These are phyloP conservation scores for Phaffomyces thermotolerans DNA, from an alignment of 805 yeast genomes.

Conservation along the genomic window DNA sequence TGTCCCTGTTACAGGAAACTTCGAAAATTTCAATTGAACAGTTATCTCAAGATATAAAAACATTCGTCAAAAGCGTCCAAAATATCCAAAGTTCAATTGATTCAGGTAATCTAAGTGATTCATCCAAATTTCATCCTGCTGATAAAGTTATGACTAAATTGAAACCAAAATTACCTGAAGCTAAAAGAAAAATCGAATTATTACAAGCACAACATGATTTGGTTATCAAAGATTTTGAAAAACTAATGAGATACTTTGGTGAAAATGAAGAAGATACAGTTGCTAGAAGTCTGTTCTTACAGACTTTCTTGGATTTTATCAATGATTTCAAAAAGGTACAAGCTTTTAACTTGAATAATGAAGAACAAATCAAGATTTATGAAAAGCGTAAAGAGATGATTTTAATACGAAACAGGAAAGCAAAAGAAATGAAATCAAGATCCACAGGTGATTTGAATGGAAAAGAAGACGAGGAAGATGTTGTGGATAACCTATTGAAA, in stretches of 20 bases:
- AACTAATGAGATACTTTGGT: constrained; percentile 63
- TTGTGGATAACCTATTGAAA: constrained; percentile 83
- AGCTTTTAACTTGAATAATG: constrained; percentile 55
- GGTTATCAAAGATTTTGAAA: constrained; percentile 46
- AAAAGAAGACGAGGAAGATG: constrained; percentile 34
- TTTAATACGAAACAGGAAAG: constrained; percentile 11
- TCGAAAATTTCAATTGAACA: constrained; percentile 59
- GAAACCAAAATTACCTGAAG: constrained; percentile 45
- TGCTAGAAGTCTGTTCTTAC: constrained; percentile 52
- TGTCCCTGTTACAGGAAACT: constrained; percentile 39
- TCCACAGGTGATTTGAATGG: constrained; percentile 27
- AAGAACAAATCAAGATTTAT: constrained; percentile 59
- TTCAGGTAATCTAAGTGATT: constrained; percentile 59
- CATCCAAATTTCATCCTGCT: constrained; percentile 54
- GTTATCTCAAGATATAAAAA: constrained; percentile 50
- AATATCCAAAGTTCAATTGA: constrained; percentile 48
- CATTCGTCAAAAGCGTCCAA: constrained; percentile 42
- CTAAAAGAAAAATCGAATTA: constrained; percentile 43
- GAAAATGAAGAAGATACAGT: constrained; percentile 51
- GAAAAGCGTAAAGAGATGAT: constrained; percentile 57
- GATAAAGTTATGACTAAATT: constrained; percentile 53
- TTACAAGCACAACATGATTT: constrained; percentile 43
- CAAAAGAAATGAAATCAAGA: constrained; percentile 11
- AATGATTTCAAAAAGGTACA: constrained; percentile 59
- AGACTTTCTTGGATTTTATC: constrained; percentile 53